phyloP scores from a whole-genome alignment of 1,284 basidiomycete species.

The Thelephora terrestris region DNA sequence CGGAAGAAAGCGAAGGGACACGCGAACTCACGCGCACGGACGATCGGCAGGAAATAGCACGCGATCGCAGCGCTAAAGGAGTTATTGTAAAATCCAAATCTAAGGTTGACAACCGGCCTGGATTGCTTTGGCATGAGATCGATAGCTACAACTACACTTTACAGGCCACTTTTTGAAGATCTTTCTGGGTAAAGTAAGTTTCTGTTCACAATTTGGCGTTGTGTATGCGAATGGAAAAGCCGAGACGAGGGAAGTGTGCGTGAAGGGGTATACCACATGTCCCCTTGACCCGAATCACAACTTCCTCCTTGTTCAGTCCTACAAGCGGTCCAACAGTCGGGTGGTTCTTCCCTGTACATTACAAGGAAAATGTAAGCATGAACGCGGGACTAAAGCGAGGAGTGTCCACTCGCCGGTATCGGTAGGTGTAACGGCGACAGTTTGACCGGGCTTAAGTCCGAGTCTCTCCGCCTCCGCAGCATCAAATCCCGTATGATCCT shows the following conservation, averaged over 20 bases:
- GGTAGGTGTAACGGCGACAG: conserved; percentile 35
- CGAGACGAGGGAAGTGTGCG: conserved; percentile 41
- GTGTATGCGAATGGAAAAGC: conserved; percentile 13
- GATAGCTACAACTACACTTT: not conserved
- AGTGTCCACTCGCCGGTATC: conserved; percentile 33
- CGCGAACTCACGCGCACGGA: too few species aligned
- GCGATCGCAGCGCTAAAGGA: not conserved
- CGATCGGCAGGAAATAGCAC: not conserved
- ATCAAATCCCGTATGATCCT: conserved; percentile 39
- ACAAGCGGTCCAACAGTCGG: conserved; percentile 40
- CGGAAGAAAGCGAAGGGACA: not conserved
- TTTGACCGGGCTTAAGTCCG: conserved; percentile 27
- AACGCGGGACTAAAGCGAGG: not conserved
- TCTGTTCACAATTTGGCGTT: not conserved
- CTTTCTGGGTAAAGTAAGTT: not conserved
- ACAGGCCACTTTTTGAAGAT: conserved; percentile 1
- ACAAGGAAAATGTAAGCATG: not conserved
- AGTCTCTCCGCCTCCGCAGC: conserved; percentile 32
- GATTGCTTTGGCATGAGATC: too few species aligned
- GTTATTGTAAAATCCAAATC: too few species aligned
- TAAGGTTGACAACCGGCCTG: too few species aligned
- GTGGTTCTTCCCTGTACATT: conserved; percentile 26
- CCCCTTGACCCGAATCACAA: conserved; percentile 36
- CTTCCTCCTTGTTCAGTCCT: conserved; percentile 37
- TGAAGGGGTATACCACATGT: conserved; percentile 26